Base-by-base conservation (phyloP, 2,329 filamentous ascomycete species). In the Aphanocladium album region DNA sequence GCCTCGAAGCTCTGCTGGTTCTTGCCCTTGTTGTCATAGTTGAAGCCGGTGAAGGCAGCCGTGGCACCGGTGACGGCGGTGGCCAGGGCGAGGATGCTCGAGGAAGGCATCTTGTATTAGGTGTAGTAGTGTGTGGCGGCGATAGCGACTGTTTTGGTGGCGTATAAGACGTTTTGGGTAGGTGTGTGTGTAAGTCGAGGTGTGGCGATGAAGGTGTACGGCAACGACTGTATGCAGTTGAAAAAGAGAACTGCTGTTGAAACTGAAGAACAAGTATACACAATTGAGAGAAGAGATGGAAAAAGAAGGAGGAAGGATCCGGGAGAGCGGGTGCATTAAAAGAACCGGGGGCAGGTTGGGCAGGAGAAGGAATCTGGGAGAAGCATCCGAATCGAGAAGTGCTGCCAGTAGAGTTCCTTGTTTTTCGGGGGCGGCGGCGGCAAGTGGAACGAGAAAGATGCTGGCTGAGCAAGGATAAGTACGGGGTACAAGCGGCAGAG, bases 11-110 rank as follows among this genome's bases (percentile, higher is more conserved):
- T 86, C 14, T 79, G 67, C 68, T 89, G 82, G 57, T 68, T 67
- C 77, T 89, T 89, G 69, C 80, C 74, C 37, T 80, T 74, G 63
- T 86, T 82, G 67, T 85, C 83, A 65, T 89, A 91, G 80, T 91
- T 91, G 84, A 91, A 91, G 67, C 89, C 89, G 64, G 84, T 80
- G 72, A 77, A 74, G 53, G 71, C 73, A 53, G 77, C 78, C 45
- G 64, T 68, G 64, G 69, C 71, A 46, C 72, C 66, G 21, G 73
- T 70, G 30, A 74, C 62, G 63, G 71, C 71, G 55, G 71, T 69
- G 35, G 73, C 72, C 60, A 79, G 61, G 52, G 71, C 66, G 53
- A 76, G 64, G 5, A 78, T 65, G 47, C 57, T 69, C 16, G 67
- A 66, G 33, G 72, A 71, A 64, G 69, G 72, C 73, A 75, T 75